Evolutionary conservation across 768 basidiomycete genomes (phyloP), one percentile per base, ranked within the genome.

Genomic region (Tricholoma bakamatsutake): DNA sequence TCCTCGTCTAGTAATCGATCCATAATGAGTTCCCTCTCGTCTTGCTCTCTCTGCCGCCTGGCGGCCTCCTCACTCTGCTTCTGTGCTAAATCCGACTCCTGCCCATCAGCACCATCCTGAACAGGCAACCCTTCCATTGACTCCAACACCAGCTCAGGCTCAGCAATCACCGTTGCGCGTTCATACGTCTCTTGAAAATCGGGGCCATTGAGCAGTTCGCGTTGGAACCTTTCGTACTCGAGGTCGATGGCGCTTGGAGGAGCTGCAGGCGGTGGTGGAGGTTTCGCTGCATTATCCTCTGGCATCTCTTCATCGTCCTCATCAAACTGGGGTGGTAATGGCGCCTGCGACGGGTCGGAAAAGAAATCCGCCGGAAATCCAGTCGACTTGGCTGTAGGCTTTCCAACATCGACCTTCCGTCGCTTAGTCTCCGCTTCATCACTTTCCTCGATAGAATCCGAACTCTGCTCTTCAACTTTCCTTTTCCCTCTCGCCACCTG

Each of bases 1-100:
- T 93, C 90, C 71, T 93, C 91, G 30, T 92, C 90, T 67, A 91
- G 56, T 47, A 93, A 69, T 53, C 91, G 79, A 69, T 92, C 90
- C 85, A 93, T 88, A 43, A 93, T 92, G 57, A 92, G 70, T 61
- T 93, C 90, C 49, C 81, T 76, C 53, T 93, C 90, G 21, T 92
- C 89, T 64, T 75, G 75, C 62, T 85, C 84, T 67, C 77, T 85
- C 61, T 72, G 68, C 61, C 69, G 70, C 62, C 80, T 75, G 51
- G 67, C 65, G 51, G 76, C 74, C 48, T 77, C 80, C 62, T 79
- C 77, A 34, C 71, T 65, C 24, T 59, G 52, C 21, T 71, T 67
- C 61, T 73, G 71, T 40, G 64, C 62, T 15, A 69, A 63, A 50
- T 66, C 66, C 15, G 63, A 67, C 18, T 59, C 67, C 12, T 37